These are phyloP conservation scores for Dorcoceras hygrometricum DNA, from an alignment of 257 asterid genomes.

Conservation along the genomic window DNA sequence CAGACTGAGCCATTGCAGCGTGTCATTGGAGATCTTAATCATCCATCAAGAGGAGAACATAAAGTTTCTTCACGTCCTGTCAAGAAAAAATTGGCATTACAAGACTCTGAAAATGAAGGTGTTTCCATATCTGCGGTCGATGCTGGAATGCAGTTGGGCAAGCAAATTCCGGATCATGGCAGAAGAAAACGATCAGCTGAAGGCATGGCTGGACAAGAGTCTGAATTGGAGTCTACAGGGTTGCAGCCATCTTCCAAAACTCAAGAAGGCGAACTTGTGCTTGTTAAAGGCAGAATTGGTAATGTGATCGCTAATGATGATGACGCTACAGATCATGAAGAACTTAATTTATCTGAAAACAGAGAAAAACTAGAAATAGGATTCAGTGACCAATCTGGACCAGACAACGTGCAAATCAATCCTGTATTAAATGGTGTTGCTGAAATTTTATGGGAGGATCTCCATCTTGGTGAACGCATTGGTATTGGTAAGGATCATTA, in stretches of 20 bases:
- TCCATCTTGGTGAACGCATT: constrained; percentile 92
- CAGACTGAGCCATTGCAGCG: constrained; percentile 37
- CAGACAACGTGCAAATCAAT: constrained; percentile 50
- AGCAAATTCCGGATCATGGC: constrained; percentile 23
- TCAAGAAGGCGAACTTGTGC: constrained; percentile 32
- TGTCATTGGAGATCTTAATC: constrained; percentile 37
- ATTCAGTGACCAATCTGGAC: constrained; percentile 35
- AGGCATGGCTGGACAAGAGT: constrained; percentile 31
- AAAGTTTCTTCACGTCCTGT: constrained; percentile 32
- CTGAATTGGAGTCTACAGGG: constrained; percentile 30
- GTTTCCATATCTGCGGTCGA: constrained; percentile 32
- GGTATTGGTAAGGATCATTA: constrained; percentile 71
- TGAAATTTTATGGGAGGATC: constrained; percentile 96
- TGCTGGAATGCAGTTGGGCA: constrained; percentile 38
- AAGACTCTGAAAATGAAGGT: constrained; percentile 38
- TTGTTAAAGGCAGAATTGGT: constrained; percentile 32
- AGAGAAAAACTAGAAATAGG: constrained; percentile 34
- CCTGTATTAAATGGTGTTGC: constrained; percentile 73
- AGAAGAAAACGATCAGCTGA: constrained; percentile 32
- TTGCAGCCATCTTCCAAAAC: constrained; percentile 29
- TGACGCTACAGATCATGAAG: constrained; percentile 23
- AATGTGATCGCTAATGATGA: constrained; percentile 30
- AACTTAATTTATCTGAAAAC: constrained; percentile 31
- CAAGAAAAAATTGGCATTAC: constrained; percentile 32
- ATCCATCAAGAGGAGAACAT: constrained; percentile 30